A percentile compares a stretch with the other conserved stretches of the same genome.
Conservation (phyloP, 1,139 yeast species). For the Kluyveromyces marxianus region DNA sequence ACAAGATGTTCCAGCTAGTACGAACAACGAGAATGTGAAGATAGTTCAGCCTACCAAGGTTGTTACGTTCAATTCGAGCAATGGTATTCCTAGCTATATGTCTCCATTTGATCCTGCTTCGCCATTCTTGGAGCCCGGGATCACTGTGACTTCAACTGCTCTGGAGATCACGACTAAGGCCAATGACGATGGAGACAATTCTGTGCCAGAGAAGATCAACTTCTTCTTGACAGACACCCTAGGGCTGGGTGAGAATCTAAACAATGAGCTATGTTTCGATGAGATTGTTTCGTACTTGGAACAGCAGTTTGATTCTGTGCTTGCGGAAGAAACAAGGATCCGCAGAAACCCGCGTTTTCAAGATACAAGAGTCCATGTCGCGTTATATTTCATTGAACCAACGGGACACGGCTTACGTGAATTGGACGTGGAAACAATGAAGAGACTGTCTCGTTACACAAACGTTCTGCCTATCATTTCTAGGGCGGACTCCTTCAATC, state of each 20-base stretch:
- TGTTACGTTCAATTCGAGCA: conserved; percentile 31
- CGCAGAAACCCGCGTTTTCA: conserved; percentile 74
- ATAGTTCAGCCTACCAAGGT: conserved; percentile 29
- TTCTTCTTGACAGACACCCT: conserved; percentile 66
- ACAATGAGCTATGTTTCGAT: conserved; percentile 55
- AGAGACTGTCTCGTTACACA: conserved; percentile 58
- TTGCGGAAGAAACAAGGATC: conserved; percentile 71
- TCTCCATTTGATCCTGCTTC: conserved; percentile 30
- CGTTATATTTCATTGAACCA: conserved; percentile 64
- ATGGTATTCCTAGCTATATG: conserved; percentile 28
- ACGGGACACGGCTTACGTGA: conserved; percentile 76
- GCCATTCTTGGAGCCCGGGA: conserved; percentile 49
- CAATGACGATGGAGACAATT: conserved; percentile 36
- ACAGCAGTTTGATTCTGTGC: conserved; percentile 73
- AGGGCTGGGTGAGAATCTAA: conserved; percentile 70
- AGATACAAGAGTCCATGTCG: conserved; percentile 68
- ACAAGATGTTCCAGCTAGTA: conserved; percentile 20
- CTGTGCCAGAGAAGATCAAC: conserved; percentile 51
- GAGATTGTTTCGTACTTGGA: conserved; percentile 72
- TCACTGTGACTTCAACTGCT: conserved; percentile 58
- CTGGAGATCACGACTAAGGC: conserved; percentile 44
- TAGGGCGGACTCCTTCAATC: conserved; percentile 63
- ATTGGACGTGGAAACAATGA: conserved; percentile 62
- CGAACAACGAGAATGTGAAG: conserved; percentile 22
- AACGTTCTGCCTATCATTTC: conserved; percentile 66